Conservation (phyloP, 495 filamentous ascomycete genomes). For the Cenococcum geophilum region DNA sequence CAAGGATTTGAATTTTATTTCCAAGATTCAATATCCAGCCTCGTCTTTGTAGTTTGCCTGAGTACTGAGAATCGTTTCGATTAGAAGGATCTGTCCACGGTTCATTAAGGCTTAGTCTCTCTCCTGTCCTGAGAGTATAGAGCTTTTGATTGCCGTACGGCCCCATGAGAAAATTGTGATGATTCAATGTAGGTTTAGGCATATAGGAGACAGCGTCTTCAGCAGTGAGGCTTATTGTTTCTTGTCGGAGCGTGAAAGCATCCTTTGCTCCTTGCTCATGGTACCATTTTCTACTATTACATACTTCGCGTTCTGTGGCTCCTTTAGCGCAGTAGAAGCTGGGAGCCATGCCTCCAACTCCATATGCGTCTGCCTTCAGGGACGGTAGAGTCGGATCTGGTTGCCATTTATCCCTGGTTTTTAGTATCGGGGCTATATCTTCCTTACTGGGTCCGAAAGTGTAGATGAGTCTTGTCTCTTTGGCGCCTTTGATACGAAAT, state of each 20-base stretch:
- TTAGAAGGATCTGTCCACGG: slow-evolving; percentile 39
- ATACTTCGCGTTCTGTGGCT: slow-evolving; percentile 42
- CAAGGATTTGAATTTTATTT: slow-evolving; percentile 45
- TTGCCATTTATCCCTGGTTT: slow-evolving; percentile 47
- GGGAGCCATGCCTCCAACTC: slow-evolving; percentile 36
- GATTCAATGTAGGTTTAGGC: slow-evolving; percentile 32
- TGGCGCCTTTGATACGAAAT: slow-evolving; percentile 8
- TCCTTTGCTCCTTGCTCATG: slow-evolving; percentile 39
- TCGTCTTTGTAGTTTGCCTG: slow-evolving; percentile 35
- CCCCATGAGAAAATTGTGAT: slow-evolving; percentile 49
- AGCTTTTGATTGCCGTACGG: slow-evolving; percentile 42
- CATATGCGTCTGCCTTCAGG: slow-evolving; percentile 36
- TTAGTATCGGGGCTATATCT: slow-evolving; percentile 44
- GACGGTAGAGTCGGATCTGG: slow-evolving; percentile 48
- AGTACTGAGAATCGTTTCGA: neutral
- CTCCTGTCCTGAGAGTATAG: slow-evolving; percentile 41
- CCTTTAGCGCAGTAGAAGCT: slow-evolving; percentile 44
- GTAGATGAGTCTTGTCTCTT: slow-evolving; percentile 11
- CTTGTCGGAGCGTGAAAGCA: slow-evolving; percentile 40
- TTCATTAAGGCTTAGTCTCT: slow-evolving; percentile 42
- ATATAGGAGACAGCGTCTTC: slow-evolving; percentile 41
- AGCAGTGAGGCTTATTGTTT: slow-evolving; percentile 16
- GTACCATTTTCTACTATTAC: slow-evolving; percentile 54
- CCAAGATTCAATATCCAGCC: slow-evolving; percentile 58
- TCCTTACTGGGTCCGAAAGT: slow-evolving; percentile 30